Evolutionary conservation across 768 basidiomycete genomes (phyloP).

Genomic region (Mycena metata): DNA sequence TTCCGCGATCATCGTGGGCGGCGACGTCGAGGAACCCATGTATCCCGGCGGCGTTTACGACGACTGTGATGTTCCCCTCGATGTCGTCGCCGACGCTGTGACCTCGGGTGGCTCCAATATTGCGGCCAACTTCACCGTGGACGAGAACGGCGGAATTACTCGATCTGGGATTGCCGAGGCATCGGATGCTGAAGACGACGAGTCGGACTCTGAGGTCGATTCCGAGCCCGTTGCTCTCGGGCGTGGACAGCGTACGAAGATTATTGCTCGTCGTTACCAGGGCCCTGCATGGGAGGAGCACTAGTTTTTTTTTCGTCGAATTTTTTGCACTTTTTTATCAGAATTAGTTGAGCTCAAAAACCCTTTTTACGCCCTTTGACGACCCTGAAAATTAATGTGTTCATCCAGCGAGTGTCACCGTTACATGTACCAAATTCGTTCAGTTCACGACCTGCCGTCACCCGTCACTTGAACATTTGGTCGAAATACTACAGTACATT

Average conservation of each 20-base stretch:
- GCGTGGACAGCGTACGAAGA: conserved; percentile 12
- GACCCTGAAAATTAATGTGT: conserved; percentile 10
- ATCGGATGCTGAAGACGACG: conserved; percentile 8
- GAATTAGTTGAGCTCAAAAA: no score
- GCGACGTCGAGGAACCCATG: neutral
- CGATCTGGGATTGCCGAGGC: conserved; percentile 21
- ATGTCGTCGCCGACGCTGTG: conserved; percentile 11
- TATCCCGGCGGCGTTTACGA: conserved; percentile 10
- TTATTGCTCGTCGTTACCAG: neutral
- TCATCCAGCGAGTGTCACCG: conserved; percentile 20
- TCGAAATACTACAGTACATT: no score
- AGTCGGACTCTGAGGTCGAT: neutral
- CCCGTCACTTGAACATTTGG: no score
- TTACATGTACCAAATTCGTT: no score
- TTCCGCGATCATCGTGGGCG: neutral
- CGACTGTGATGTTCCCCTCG: conserved; percentile 31
- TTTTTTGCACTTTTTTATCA: no score
- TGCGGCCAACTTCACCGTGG: neutral
- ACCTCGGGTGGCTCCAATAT: neutral
- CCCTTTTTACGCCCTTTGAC: conserved; percentile 1
- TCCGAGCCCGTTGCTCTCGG: conserved; percentile 1
- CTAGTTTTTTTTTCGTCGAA: conserved; percentile 9
- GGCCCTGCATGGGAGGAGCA: conserved; percentile 20
- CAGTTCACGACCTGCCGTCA: no score
- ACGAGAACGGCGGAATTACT: conserved; percentile 18